Evolutionary conservation across 306 rosid species (phyloP).

Genomic region (Carpinus fangiana): DNA sequence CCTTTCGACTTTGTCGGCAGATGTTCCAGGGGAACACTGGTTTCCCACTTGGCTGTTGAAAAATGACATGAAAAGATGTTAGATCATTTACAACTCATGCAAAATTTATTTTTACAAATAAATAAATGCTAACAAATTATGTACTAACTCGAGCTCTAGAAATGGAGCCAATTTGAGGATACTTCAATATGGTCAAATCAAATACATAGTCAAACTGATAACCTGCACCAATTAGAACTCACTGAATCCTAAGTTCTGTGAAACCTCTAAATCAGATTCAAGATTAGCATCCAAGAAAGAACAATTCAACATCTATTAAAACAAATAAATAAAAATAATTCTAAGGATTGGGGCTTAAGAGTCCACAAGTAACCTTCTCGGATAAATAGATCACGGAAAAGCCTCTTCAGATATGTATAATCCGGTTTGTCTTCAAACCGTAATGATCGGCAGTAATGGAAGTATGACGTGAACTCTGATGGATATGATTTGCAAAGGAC

Average conservation of each 20-base stretch:
- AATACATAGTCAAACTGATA: slow-evolving; percentile 96
- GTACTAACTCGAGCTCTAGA: slow-evolving; percentile 76
- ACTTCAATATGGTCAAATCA: slow-evolving; percentile 94
- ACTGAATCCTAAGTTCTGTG: slow-evolving; percentile 2
- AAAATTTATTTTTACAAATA: slow-evolving; percentile 18
- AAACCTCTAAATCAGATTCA: slow-evolving; percentile 22
- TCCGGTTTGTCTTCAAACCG: slow-evolving; percentile 98
- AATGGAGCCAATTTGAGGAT: slow-evolving; percentile 94
- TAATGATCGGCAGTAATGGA: slow-evolving; percentile 87
- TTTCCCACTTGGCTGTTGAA: slow-evolving; percentile 70
- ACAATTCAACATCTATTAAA: neutral
- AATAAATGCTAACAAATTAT: slow-evolving; percentile 14
- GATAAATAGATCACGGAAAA: slow-evolving; percentile 88
- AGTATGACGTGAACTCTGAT: slow-evolving; percentile 85
- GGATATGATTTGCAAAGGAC: slow-evolving; percentile 86
- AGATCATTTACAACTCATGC: slow-evolving; percentile 25
- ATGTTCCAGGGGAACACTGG: slow-evolving; percentile 64
- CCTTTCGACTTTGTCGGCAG: slow-evolving; percentile 64
- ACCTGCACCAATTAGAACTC: slow-evolving; percentile 51
- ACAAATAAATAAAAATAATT: neutral
- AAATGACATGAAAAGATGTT: slow-evolving; percentile 21
- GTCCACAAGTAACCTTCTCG: slow-evolving; percentile 69
- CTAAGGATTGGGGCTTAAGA: neutral
- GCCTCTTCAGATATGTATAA: slow-evolving; percentile 92
- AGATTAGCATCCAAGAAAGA: neutral